These are phyloP conservation scores for Rosa multiflora DNA, from an alignment of 306 rosid genomes.

Conservation along the genomic window DNA sequence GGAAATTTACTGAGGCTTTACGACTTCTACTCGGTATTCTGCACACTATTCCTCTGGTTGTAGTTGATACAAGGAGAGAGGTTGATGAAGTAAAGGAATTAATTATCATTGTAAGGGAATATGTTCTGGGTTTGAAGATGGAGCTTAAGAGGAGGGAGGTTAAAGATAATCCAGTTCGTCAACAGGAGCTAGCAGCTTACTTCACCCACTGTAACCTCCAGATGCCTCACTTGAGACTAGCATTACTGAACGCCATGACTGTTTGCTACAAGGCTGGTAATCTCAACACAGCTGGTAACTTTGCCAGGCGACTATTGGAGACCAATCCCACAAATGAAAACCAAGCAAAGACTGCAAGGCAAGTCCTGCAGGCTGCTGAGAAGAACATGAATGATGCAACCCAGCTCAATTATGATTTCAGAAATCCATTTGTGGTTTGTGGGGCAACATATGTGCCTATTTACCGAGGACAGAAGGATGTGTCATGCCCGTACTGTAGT, in stretches of 20 bases:
- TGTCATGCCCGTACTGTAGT: constrained; percentile 75
- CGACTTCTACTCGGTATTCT: constrained; percentile 55
- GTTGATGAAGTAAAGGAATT: constrained; percentile 89
- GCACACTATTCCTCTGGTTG: constrained; percentile 70
- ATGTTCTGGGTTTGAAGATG: constrained; percentile 71
- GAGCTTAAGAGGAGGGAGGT: constrained; percentile 80
- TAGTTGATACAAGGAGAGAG: constrained; percentile 87
- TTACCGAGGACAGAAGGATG: constrained; percentile 83
- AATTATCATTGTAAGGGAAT: constrained; percentile 70
- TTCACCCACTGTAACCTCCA: constrained; percentile 92
- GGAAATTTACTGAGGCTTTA: constrained; percentile 73
- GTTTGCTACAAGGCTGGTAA: constrained; percentile 80
- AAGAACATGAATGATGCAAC: constrained; percentile 75
- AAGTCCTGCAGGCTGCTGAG: constrained; percentile 82
- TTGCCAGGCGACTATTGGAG: constrained; percentile 79
- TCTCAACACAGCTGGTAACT: constrained; percentile 77
- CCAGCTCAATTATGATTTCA: constrained; percentile 70
- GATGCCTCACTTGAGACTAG: constrained; percentile 78
- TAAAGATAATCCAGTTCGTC: constrained; percentile 60
- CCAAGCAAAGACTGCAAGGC: constrained; percentile 83
- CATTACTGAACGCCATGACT: constrained; percentile 73
- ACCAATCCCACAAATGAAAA: constrained; percentile 72
- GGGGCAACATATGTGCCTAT: constrained; percentile 87
- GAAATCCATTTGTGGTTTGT: constrained; percentile 81
- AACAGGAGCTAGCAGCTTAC: constrained; percentile 89